Percentiles rank a stretch among this genome's conserved stretches.
phyloP scores from a whole-genome alignment of 495 filamentous ascomycete species.

The Parathielavia hyrcaniae region DNA sequence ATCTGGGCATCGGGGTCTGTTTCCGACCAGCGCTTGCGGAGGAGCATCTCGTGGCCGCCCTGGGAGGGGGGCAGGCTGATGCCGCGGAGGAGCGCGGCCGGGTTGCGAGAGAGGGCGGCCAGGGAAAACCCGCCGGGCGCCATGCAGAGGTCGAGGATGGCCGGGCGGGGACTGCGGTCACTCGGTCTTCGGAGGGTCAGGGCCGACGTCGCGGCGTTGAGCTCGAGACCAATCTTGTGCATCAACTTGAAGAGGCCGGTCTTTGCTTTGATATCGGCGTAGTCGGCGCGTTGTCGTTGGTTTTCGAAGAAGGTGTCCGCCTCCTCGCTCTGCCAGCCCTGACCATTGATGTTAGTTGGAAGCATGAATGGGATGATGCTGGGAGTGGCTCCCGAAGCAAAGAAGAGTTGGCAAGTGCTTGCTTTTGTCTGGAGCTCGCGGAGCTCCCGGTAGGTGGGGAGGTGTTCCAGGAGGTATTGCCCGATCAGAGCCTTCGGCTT shows the following conservation, averaged over 20 bases:
- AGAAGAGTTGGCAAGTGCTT: not conserved
- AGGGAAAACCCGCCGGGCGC: conserved; percentile 51
- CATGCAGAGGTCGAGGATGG: conserved; percentile 53
- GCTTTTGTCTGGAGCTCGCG: not conserved
- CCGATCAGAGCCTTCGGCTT: not conserved
- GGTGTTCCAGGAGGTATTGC: conserved; percentile 1
- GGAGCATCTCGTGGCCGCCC: conserved; percentile 43
- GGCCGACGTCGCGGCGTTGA: conserved; percentile 5
- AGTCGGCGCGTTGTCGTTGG: conserved; percentile 4
- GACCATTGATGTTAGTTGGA: not conserved
- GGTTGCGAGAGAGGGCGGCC: conserved; percentile 35
- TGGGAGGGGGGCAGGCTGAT: conserved; percentile 39
- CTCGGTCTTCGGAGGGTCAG: conserved; percentile 1
- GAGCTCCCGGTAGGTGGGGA: conserved; percentile 1
- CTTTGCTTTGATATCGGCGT: not conserved
- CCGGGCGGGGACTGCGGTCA: not conserved
- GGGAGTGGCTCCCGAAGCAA: not conserved
- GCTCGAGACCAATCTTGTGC: conserved; percentile 1
- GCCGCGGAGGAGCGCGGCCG: conserved; percentile 32
- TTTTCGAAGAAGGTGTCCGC: conserved; percentile 1
- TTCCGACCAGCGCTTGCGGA: conserved; percentile 15
- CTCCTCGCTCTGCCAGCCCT: conserved; percentile 4
- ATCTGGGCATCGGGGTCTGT: conserved; percentile 10
- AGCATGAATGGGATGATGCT: not conserved
- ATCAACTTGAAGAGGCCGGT: conserved; percentile 5